A percentile compares a stretch with the other conserved stretches of the same genome.
Conservation (phyloP, 2,329 filamentous ascomycete species). For the Ophiostoma ulmi region DNA sequence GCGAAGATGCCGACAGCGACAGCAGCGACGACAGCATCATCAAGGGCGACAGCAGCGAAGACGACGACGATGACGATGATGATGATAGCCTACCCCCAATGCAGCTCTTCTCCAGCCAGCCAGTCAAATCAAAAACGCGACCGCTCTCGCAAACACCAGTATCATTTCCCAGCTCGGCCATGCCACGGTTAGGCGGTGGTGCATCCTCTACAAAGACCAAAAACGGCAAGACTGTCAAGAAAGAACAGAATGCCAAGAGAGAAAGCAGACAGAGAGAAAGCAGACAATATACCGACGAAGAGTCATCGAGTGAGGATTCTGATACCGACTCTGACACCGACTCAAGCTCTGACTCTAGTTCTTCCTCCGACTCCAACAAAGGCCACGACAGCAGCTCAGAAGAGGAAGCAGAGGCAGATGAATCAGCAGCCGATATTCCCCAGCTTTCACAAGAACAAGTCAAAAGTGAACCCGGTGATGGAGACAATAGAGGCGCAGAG, state of each 20-base stretch:
- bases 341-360: background rate
- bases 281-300: too few relatives aligned
- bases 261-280: too few relatives aligned
- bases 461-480: background rate
- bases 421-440: background rate
- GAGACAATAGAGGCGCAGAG: background rate
- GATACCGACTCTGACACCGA: background rate
- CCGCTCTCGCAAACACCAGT: background rate
- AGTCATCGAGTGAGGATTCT: background rate
- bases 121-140: background rate
- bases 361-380: background rate
- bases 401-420: slow-evolving; percentile 1
- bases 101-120: slow-evolving; percentile 7
- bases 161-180: background rate
- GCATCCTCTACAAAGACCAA: background rate
- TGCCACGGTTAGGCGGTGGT: background rate
- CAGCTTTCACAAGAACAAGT: background rate
- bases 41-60: background rate
- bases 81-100: background rate
- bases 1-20: slow-evolving; percentile 9
- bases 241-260: background rate
- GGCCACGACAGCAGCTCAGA: background rate
- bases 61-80: background rate
- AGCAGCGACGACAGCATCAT: slow-evolving; percentile 5
- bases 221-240: background rate